Evolutionary conservation across 208 protist genomes (phyloP), one percentile per base, ranked within the genome.

Genomic region (Wallacemonas sp.): DNA sequence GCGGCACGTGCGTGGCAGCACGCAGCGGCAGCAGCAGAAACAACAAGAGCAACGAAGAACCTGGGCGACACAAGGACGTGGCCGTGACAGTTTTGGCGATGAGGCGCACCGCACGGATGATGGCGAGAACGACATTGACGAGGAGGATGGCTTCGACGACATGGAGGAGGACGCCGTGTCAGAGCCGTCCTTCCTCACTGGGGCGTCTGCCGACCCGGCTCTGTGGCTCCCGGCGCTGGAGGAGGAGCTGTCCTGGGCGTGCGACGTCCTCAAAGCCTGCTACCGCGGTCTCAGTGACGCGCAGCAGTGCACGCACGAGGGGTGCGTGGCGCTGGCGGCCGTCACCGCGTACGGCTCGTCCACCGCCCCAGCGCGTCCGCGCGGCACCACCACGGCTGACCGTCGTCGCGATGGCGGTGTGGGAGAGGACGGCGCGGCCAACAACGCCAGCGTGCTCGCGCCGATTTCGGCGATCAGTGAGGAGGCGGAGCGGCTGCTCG

Each of bases 191-290:
- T 39, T 19, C 12, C 30, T 58, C 24, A 55, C 47, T 11, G 11
- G 29, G 4, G 52, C 30, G 30, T n/a, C 30, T 5, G 23, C n/a
- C 52, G 5, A 9, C 32, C 29, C 12, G 12, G 23, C 16, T 8
- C 52, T 58, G 16, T 58, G n/a, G n/a, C n/a, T 69, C 24, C 33
- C 36, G 63, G 55, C 32, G 27, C 56, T 75, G 23, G 46, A 65
- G 30, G 67, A 46, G 36, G 72, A 83, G 46, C 55, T 92, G 48
- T 65, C 77, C 32, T 85, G 82, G 76, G 69, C 82, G 30, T 83
- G 82, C 56, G 86, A 92, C 56, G 75, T 83, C 12, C 56, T 92
- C 32, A 85, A 86, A 68, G 86, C 86, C 27, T 85, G 76, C 29
- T 57, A 78, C 61, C 46, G 52, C 24, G 82, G 77, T 0, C 44